These are phyloP conservation scores for Haematococcus lacustris DNA, from an alignment of 139 green algal genomes.

Conservation along the genomic window DNA sequence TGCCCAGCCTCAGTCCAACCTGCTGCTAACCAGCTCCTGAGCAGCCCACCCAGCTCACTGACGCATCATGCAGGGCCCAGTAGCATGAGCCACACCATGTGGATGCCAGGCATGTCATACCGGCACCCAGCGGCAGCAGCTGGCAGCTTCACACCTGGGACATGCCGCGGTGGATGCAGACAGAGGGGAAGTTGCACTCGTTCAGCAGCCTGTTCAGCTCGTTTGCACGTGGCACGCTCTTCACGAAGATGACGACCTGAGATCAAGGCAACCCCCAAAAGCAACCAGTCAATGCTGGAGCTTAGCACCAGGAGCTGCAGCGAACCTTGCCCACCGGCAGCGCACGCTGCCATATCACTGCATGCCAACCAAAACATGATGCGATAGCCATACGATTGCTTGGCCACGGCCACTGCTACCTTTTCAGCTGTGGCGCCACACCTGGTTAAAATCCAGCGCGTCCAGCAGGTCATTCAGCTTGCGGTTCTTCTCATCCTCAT, in stretches of 20 bases:
- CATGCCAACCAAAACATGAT: background rate
- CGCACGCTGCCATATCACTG: background rate
- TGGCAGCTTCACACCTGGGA: slow-evolving; percentile 9
- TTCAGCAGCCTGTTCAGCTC: slow-evolving; percentile 90
- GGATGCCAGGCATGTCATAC: too few species aligned
- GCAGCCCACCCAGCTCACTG: too few species aligned
- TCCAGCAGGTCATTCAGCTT: slow-evolving; percentile 99
- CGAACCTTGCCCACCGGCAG: background rate
- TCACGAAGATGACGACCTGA: slow-evolving; percentile 92
- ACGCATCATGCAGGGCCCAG: too few species aligned
- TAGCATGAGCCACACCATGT: too few species aligned
- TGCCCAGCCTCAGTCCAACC: too few species aligned
- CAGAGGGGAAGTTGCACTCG: slow-evolving; percentile 97
- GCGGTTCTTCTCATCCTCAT: slow-evolving; percentile 96
- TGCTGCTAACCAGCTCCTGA: too few species aligned
- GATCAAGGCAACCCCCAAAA: background rate
- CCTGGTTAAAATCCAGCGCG: slow-evolving; percentile 98
- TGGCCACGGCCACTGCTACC: background rate
- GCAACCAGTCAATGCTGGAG: background rate
- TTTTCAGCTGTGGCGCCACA: slow-evolving; percentile 8
- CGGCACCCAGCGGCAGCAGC: too few species aligned
- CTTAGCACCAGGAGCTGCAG: background rate
- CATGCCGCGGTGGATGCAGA: slow-evolving; percentile 75
- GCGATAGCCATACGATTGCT: background rate
- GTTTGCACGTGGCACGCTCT: slow-evolving; percentile 70